Percentiles rank a stretch among this genome's conserved stretches.
Conservation (phyloP, 1,139 yeast genomes). For the Pichia sp. region DNA sequence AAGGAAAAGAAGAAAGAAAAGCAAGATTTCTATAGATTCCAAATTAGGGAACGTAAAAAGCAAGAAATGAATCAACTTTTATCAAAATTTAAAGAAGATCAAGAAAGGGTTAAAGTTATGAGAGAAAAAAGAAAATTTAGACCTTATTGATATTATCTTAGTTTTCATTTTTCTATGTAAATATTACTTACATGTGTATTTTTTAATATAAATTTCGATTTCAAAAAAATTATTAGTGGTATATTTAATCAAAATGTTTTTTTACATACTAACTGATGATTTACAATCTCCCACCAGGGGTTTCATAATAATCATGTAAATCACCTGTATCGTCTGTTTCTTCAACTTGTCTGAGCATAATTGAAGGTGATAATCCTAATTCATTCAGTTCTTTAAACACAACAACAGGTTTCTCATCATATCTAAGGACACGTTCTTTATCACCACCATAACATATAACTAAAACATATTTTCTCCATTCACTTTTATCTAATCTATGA, state of each 20-base stretch:
- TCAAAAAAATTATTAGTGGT: too few relatives aligned
- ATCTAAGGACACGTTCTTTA: constrained; percentile 74
- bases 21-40: constrained; percentile 92
- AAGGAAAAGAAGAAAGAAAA: constrained; percentile 75
- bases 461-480: constrained; percentile 84
- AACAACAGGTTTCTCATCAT: constrained; percentile 83
- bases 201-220: too few relatives aligned
- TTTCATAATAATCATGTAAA: constrained; percentile 26
- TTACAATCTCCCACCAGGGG: constrained; percentile 51
- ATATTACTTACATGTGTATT: too few relatives aligned
- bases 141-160: constrained; percentile 83
- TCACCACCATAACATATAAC: constrained; percentile 84
- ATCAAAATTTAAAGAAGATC: constrained; percentile 81
- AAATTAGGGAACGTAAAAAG: constrained; percentile 88
- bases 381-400: constrained; percentile 87
- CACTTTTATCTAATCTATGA: constrained; percentile 72
- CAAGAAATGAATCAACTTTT: constrained; percentile 85
- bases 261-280: background rate
- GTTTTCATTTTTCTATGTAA: too few relatives aligned
- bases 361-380: constrained; percentile 84
- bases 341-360: constrained; percentile 84
- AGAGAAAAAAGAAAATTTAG: constrained; percentile 76
- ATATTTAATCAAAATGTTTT: background rate
- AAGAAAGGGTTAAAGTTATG: constrained; percentile 72
- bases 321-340: constrained; percentile 34